Conservation (phyloP, 306 rosid species). For the Glycine soja region DNA sequence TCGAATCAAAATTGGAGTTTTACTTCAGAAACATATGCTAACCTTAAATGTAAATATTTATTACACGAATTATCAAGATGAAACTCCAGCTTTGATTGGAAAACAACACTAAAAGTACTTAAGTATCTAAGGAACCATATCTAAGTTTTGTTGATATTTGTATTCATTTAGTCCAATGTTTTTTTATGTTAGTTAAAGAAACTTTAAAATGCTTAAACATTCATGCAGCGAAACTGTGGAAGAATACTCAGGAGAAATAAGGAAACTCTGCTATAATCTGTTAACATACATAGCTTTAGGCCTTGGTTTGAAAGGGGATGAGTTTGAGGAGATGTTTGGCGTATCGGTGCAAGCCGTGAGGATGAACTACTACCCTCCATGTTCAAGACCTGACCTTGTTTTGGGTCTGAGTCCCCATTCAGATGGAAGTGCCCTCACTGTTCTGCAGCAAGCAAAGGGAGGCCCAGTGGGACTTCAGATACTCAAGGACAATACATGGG, state of each 20-base stretch:
- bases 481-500: conserved; percentile 72
- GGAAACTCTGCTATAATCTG: conserved; percentile 71
- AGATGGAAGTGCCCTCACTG: conserved; percentile 97
- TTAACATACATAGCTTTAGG: conserved; percentile 73
- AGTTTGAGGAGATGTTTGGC: conserved; percentile 76
- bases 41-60: no score
- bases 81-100: neutral
- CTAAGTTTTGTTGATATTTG: neutral
- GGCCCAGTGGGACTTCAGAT: conserved; percentile 90
- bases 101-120: neutral
- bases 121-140: neutral
- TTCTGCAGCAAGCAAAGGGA: conserved; percentile 85
- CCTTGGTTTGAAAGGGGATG: conserved; percentile 64
- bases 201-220: neutral
- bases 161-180: conserved; percentile 11
- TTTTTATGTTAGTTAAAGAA: neutral
- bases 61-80: neutral
- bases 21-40: neutral
- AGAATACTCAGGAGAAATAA: conserved; percentile 70
- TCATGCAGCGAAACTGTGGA: conserved; percentile 80
- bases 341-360: conserved; percentile 92
- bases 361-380: conserved; percentile 96
- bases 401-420: conserved; percentile 98
- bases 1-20: neutral
- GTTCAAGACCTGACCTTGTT: conserved; percentile 97